These are phyloP conservation scores for Selenicereus undatus DNA, from an alignment of 148 eudicot species.

Conservation along the genomic window DNA sequence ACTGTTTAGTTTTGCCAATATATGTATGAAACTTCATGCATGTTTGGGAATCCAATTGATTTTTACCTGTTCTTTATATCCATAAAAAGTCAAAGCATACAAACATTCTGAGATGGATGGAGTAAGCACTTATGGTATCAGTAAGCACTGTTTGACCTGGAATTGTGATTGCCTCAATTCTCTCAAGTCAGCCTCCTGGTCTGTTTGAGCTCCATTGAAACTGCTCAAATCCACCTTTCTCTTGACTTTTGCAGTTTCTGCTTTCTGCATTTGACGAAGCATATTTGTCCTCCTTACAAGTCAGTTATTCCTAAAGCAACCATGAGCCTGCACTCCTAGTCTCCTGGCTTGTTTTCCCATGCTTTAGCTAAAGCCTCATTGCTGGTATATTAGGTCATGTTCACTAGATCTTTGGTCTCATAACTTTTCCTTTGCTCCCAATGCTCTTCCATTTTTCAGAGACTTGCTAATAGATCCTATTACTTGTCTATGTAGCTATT, in stretches of 20 bases:
- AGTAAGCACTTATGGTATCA: too few species aligned
- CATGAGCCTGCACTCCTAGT: not conserved
- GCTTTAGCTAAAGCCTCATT: not conserved
- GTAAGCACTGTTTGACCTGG: too few species aligned
- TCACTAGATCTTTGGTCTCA: not conserved
- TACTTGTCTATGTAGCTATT: not conserved
- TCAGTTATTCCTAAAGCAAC: not conserved
- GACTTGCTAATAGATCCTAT: too few species aligned
- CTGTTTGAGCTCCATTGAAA: too few species aligned
- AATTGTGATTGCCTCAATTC: too few species aligned
- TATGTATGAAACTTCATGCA: not conserved
- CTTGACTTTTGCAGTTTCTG: too few species aligned
- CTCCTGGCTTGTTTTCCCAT: not conserved
- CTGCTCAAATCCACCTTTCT: not conserved
- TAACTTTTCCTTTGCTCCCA: not conserved
- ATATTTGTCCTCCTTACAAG: too few species aligned
- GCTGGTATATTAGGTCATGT: not conserved
- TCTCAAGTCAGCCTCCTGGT: too few species aligned
- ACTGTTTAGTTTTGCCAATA: not conserved
- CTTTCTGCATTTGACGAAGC: not conserved
- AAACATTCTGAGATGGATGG: not conserved
- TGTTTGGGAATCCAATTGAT: too few species aligned
- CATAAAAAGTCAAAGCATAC: not conserved
- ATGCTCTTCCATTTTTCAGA: not conserved
- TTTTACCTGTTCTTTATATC: not conserved